A percentile compares a stretch with the other conserved stretches of the same genome.
Evolutionary conservation across 2,329 filamentous ascomycete species (phyloP).

Genomic region (Trichophyton simii): DNA sequence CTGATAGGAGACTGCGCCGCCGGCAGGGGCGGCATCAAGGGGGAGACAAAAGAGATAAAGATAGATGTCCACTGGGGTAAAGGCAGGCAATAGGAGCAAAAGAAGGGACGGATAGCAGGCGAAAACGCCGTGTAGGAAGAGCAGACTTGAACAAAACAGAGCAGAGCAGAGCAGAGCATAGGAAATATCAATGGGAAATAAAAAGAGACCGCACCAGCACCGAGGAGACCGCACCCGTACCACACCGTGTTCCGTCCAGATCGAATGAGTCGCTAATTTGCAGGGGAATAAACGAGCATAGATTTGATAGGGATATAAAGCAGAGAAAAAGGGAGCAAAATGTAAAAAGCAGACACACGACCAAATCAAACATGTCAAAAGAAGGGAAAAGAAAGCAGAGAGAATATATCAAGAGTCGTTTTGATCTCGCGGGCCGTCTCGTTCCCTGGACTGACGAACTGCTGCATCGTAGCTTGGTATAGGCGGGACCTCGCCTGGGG

Average conservation of each 20-base stretch:
- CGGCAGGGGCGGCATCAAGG: no score
- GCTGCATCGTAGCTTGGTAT: conserved; percentile 77
- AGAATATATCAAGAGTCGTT: background rate
- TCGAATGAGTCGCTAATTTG: background rate
- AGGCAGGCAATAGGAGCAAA: background rate
- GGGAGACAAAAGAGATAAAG: no score
- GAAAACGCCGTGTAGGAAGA: background rate
- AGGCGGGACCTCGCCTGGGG: conserved; percentile 45
- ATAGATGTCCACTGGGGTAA: no score
- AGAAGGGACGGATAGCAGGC: background rate
- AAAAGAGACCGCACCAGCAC: background rate
- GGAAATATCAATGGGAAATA: background rate
- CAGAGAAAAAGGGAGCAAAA: background rate
- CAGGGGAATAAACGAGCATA: background rate
- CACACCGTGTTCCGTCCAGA: background rate
- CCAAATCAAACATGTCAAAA: no score
- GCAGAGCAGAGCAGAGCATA: background rate
- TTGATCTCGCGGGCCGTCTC: background rate
- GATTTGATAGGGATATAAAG: background rate
- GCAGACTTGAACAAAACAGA: background rate
- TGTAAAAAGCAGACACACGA: background rate
- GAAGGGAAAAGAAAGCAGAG: background rate
- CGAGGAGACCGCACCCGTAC: conserved; percentile 2
- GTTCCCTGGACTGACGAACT: conserved; percentile 30
- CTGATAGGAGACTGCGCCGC: no score